Evolutionary conservation across 2,329 filamentous ascomycete species (phyloP).

Genomic region (Epicoccum sorghinum): DNA sequence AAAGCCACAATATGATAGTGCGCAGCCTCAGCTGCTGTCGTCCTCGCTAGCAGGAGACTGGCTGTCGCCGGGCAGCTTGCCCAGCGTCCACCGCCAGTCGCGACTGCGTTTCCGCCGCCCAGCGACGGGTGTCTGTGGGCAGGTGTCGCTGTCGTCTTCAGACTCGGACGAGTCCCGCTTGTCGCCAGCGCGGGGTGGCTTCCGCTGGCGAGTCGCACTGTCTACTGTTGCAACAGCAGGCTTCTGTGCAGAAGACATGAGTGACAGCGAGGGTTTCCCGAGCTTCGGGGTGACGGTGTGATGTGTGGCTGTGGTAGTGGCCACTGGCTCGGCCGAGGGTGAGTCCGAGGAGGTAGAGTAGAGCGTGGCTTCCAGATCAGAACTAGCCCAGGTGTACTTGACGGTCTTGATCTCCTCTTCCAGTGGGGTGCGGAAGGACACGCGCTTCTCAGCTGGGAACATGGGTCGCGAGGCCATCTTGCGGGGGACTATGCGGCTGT

Average conservation of each 20-base stretch:
- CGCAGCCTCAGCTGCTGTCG: slow-evolving; percentile 35
- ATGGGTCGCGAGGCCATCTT: slow-evolving; percentile 51
- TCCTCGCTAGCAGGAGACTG: slow-evolving; percentile 32
- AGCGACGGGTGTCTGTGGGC: slow-evolving; percentile 60
- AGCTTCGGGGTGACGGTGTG: slow-evolving; percentile 15
- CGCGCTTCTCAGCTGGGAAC: slow-evolving; percentile 64
- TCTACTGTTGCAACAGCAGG: slow-evolving; percentile 27
- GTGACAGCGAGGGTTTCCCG: slow-evolving; percentile 20
- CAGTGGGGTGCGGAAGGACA: slow-evolving; percentile 61
- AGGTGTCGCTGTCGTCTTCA: slow-evolving; percentile 57
- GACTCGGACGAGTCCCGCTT: slow-evolving; percentile 54
- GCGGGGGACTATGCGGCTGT: slow-evolving; percentile 48
- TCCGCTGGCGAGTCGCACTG: slow-evolving; percentile 33
- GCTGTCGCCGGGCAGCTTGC: slow-evolving; percentile 45
- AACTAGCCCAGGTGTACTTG: slow-evolving; percentile 62
- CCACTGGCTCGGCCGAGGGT: slow-evolving; percentile 16
- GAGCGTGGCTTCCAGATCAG: slow-evolving; percentile 57
- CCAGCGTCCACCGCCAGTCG: slow-evolving; percentile 65
- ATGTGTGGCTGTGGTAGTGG: slow-evolving; percentile 26
- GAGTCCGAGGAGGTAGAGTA: slow-evolving; percentile 20
- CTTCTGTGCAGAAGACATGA: slow-evolving; percentile 20
- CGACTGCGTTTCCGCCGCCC: slow-evolving; percentile 59
- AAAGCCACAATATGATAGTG: slow-evolving; percentile 1
- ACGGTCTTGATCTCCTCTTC: slow-evolving; percentile 65
- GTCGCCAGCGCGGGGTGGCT: slow-evolving; percentile 42